A percentile compares a stretch with the other conserved stretches of the same genome.
Evolutionary conservation across 2,329 filamentous ascomycete species (phyloP).

Genomic region (Metarhizium anisopliae): DNA sequence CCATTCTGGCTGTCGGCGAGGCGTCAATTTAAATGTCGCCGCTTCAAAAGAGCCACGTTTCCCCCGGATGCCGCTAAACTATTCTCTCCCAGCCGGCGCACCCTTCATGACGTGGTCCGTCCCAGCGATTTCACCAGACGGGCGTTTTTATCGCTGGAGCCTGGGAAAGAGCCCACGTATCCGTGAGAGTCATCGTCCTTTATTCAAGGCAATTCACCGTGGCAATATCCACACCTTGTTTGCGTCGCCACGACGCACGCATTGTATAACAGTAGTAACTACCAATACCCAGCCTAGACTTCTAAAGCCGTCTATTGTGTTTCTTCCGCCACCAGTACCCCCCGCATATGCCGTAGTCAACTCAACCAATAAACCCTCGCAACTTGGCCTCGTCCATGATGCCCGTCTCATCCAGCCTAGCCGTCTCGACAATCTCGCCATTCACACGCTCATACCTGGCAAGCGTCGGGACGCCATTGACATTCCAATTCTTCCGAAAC

Average conservation of each 20-base stretch:
- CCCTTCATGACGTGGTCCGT: not conserved
- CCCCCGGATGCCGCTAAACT: not conserved
- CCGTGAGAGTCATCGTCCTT: not conserved
- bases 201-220: not conserved
- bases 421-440: slow-evolving; percentile 13
- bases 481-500: slow-evolving; percentile 24
- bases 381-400: slow-evolving; percentile 3
- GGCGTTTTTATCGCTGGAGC: not conserved
- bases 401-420: slow-evolving; percentile 6
- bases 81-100: not conserved
- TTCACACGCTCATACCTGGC: slow-evolving; percentile 23
- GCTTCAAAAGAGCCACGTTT: not conserved
- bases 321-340: not conserved
- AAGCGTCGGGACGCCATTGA: slow-evolving; percentile 24
- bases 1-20: not conserved
- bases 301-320: not conserved
- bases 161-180: not conserved
- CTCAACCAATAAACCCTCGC: slow-evolving; percentile 4
- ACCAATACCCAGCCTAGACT: too few relatives aligned
- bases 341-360: not conserved
- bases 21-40: not conserved
- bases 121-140: not conserved
- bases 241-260: too few relatives aligned
- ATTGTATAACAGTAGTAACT: too few relatives aligned
- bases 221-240: not conserved